Evolutionary conservation across 176 grass and related monocot species (phyloP).

Genomic region (sorghum (Sorghum bicolor)): Sorghum_bicolor_NCBIv3 NC_012876.2:39614501-39615000

Average conservation of each 20-base stretch:
- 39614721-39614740: neutral
- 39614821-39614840: neutral
- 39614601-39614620: slow-evolving; percentile 5
- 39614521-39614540: slow-evolving; percentile 13
- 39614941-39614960: slow-evolving; percentile 44
- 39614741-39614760: neutral
- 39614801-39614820: slow-evolving; percentile 2
- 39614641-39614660: slow-evolving; percentile 18
- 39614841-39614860: slow-evolving; percentile 12
- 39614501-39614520: neutral
- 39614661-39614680: slow-evolving; percentile 7
- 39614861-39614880: neutral
- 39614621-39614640: neutral
- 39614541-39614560: neutral
- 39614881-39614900: neutral
- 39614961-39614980: slow-evolving; percentile 51
- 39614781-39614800: neutral
- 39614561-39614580: slow-evolving; percentile 3
- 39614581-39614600: neutral
- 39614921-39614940: slow-evolving; percentile 37
- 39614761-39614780: slow-evolving; percentile 23
- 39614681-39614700: slow-evolving; percentile 42
- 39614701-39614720: slow-evolving; percentile 15
- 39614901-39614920: slow-evolving; percentile 36
- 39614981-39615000: slow-evolving; percentile 41